phyloP scores from a whole-genome alignment of 2,329 filamentous ascomycete genomes.

The Microascus cirrosus region DNA sequence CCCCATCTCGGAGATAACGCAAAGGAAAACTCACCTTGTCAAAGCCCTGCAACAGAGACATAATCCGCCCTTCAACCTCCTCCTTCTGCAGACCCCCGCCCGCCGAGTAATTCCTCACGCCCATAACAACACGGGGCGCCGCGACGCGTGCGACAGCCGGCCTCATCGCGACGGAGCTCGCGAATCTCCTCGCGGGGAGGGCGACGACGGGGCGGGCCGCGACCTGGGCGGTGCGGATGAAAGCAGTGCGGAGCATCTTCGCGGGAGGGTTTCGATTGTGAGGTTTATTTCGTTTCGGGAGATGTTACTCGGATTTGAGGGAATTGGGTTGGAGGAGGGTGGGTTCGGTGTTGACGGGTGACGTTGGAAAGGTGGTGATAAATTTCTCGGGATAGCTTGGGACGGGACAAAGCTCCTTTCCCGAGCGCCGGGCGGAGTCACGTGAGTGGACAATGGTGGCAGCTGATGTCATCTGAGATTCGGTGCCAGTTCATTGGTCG shows the following conservation, averaged over 20 bases:
- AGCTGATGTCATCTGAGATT: neutral
- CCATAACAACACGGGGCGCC: conserved; percentile 41
- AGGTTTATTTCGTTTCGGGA: neutral
- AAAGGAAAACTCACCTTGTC: conserved; percentile 55
- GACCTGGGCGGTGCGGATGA: conserved; percentile 65
- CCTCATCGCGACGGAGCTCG: conserved; percentile 47
- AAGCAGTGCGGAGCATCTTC: conserved; percentile 70
- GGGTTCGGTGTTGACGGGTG: neutral
- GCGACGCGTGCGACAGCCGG: conserved; percentile 46
- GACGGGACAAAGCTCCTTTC: conserved; percentile 2
- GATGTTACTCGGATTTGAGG: neutral
- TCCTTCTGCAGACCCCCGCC: conserved; percentile 65
- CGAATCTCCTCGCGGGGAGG: conserved; percentile 46
- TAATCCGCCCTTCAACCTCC: conserved; percentile 85
- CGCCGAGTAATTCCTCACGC: conserved; percentile 79
- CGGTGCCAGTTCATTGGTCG: neutral
- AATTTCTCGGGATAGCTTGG: conserved; percentile 6
- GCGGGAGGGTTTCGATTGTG: neutral
- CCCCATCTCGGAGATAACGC: conserved; percentile 14
- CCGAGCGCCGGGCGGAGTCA: neutral
- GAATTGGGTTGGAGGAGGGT: neutral
- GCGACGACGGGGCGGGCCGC: conserved; percentile 34
- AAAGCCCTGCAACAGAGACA: conserved; percentile 87
- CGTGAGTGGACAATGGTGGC: neutral
- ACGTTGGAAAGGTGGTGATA: conserved; percentile 4